phyloP scores from a whole-genome alignment of 2,329 filamentous ascomycete genomes.

The Neofusicoccum kwambonambiense region DNA sequence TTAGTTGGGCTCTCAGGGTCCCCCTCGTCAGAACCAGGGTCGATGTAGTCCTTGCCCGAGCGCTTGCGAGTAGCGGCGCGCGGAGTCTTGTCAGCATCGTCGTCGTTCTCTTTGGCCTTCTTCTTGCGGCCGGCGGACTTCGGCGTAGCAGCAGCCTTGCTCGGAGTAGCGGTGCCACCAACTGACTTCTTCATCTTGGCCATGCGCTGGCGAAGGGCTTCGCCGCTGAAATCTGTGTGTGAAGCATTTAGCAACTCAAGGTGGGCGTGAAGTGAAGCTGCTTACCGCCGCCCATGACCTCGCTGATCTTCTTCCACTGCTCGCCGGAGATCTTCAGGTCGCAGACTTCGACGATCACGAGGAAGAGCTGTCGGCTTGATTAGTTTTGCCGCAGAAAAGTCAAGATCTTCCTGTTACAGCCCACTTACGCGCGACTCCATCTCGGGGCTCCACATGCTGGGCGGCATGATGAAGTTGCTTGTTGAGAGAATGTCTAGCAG shows the following conservation, averaged over 20 bases:
- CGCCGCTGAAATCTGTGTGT: neutral
- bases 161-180: neutral
- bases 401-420: too few relatives aligned
- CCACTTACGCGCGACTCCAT: too few relatives aligned
- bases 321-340: neutral
- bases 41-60: neutral
- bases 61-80: neutral
- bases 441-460: too few relatives aligned
- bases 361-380: neutral
- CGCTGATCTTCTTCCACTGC: neutral
- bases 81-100: neutral
- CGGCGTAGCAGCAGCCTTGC: neutral
- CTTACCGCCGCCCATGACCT: neutral
- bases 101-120: neutral
- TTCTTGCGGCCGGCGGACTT: conserved; percentile 5
- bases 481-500: too few relatives aligned
- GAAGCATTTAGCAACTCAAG: neutral
- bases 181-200: neutral
- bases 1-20: neutral
- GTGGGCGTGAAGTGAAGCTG: neutral
- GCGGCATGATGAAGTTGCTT: too few relatives aligned
- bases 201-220: neutral
- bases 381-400: too few relatives aligned
- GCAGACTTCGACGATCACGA: neutral
- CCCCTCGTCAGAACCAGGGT: neutral